Evolutionary conservation across 129 eudicot species (phyloP), one percentile per base, ranked within the genome.

Genomic region (Artemisia tridentata): DNA sequence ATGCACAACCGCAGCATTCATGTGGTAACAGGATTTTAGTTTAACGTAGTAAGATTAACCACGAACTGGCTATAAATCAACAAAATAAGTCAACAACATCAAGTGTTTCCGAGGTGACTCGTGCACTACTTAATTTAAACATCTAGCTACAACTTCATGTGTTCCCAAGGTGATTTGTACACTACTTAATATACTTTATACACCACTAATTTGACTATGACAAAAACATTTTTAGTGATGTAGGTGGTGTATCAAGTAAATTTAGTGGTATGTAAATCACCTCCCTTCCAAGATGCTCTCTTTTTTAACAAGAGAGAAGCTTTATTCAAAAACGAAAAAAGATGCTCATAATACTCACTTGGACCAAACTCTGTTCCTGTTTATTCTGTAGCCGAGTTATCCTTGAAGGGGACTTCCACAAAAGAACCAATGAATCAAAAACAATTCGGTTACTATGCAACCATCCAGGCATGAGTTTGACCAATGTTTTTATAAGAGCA

Each of bases 321-420:
- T 38, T 38, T 38, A 38, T 38, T 38, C 45, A 38, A 38, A 38
- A 9, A 38, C 45, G 11, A 38, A 38, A 38, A 60, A 64, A 62
- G 73, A 73, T 45, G 51, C 17, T 67, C 56, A 79, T 58, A 60
- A 51, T 43, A 84, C 96, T 80, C 81, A 90, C 99, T 67, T 93
- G 97, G 58, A 86, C 88, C 74, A 93, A 81, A 81, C 88, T 90
- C 77, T 85, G 80, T 84, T 93, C 99, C 84, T 90, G 99, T 82
- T 93, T 96, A 74, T 84, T 93, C 56, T 93, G 95, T 72, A 93
- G 70, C 41, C 99, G 89, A 66, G 92, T 50, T 53, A 87, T 80
- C 69, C 99, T 85, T 54, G 95, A 84, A 54, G 96, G 88, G 62
- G 99, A 90, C 79, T 90, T 93, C 99, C 99, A 93, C 75, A 90